phyloP scores from a whole-genome alignment of 306 rosid genomes.

The Calophaca sinica region DNA sequence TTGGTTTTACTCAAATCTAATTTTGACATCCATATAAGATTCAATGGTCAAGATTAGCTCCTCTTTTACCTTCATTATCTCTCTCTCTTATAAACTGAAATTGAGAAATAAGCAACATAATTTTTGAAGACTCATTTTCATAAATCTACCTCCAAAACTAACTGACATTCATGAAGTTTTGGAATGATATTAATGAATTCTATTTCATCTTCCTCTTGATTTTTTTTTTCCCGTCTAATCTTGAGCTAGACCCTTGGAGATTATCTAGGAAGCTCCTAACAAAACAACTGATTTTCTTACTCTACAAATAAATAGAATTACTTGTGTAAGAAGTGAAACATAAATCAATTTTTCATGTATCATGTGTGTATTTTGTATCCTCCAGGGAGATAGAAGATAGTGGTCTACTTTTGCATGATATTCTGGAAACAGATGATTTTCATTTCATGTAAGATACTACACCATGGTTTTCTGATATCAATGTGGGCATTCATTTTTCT shows the following conservation, averaged over 20 bases:
- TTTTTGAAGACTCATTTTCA: background rate
- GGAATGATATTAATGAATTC: conserved; percentile 32
- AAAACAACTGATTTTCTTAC: conserved; percentile 8
- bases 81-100: conserved; percentile 5
- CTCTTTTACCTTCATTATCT: background rate
- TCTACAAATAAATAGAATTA: background rate
- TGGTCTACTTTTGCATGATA: conserved; percentile 38
- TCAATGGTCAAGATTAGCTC: background rate
- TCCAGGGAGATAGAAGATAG: conserved; percentile 18
- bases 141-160: conserved; percentile 30
- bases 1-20: conserved; percentile 2
- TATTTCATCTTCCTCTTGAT: conserved; percentile 23
- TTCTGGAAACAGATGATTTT: conserved; percentile 39
- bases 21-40: conserved; percentile 4
- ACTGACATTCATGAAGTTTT: background rate
- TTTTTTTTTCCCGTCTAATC: conserved; percentile 2
- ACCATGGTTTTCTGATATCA: conserved; percentile 31
- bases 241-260: conserved; percentile 31
- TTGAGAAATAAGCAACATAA: conserved; percentile 20
- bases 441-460: conserved; percentile 33
- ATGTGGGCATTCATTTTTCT: conserved; percentile 30
- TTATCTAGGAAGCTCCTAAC: conserved; percentile 20
- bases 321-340: background rate
- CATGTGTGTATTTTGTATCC: background rate
- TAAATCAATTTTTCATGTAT: background rate